phyloP scores from a whole-genome alignment of 768 basidiomycete genomes.

The Lactarius pseudohatsudake region DNA sequence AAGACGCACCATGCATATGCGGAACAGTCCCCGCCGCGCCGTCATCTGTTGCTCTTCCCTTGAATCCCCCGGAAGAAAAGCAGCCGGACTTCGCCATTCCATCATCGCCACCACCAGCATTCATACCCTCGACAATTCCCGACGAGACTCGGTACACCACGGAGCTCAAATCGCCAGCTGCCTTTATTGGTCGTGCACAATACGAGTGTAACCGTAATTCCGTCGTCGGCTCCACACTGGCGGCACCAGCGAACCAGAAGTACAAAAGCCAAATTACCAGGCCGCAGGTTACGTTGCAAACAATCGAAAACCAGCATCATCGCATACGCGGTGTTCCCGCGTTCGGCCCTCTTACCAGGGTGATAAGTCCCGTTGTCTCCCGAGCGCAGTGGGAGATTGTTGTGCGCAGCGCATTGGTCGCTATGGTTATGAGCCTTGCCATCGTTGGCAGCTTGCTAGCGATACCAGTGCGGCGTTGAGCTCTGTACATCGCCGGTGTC shows the following conservation, averaged over 20 bases:
- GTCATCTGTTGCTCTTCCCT: conserved; percentile 30
- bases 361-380: conserved; percentile 66
- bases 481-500: background rate
- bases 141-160: background rate
- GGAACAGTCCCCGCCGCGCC: conserved; percentile 23
- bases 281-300: background rate
- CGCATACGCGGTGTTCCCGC: conserved; percentile 60
- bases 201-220: conserved; percentile 22
- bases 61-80: conserved; percentile 19
- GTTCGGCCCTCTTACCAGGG: conserved; percentile 68
- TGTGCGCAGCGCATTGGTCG: conserved; percentile 53
- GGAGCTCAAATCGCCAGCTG: conserved; percentile 19
- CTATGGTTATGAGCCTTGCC: conserved; percentile 40
- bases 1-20: conserved; percentile 25
- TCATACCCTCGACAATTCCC: background rate
- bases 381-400: conserved; percentile 89
- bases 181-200: conserved; percentile 23
- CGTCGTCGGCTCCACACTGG: conserved; percentile 8
- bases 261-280: conserved; percentile 18
- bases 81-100: background rate
- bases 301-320: conserved; percentile 41
- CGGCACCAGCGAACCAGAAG: conserved; percentile 16
- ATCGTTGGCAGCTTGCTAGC: conserved; percentile 39
- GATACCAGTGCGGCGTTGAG: conserved; percentile 37
- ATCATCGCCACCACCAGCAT: background rate